Evolutionary conservation across 2,329 filamentous ascomycete genomes (phyloP), one percentile per base, ranked within the genome.

Genomic region (Xylaria sp.): DNA sequence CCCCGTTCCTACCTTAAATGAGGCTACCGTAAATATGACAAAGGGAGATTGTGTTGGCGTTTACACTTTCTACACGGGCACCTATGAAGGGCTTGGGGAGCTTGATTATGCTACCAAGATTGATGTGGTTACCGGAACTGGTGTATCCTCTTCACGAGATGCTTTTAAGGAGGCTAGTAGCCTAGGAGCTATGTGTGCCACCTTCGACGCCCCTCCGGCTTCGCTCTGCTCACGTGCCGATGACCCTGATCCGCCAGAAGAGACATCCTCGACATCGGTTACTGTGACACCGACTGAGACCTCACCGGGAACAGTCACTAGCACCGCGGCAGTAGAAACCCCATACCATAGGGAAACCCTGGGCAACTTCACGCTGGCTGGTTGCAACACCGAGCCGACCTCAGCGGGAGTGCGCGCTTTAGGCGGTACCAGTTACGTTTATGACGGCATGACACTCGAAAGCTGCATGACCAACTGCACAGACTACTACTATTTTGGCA

Each of bases 401-500:
- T 56, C n/a, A 1, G 33, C 46, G 9, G 79, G 77, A 28, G 75
- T 70, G 9, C 82, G 86, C n/a, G 85, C 86, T 5, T 79, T 88
- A 7, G 65, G 70, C 18, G 82, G 78, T 25, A 79, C 78, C 3
- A 71, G 77, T 4, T 83, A 81, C 59, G 82, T 81, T 23, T 82
- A 84, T 70, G 83, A 86, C 48, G 78, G 78, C 25, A 86, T 86
- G 84, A 86, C 85, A 1, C 76, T 86, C 10, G 84, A 86, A 65
- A 79, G 77, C 51, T 87, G 85, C 75, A 80, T 81, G 78, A 69
- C 71, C 1, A 84, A 82, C 76, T 87, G 85, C 78, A 81, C 79
- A 1, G 79, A 78, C 1, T 86, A 82, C 73, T 77, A 79, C 55
- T 86, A 84, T 71, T 87, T 82, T 78, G 86, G 82, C 2, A 83